Evolutionary conservation across 2,329 filamentous ascomycete species (phyloP).

Genomic region (Fusarium pilosicola): DNA sequence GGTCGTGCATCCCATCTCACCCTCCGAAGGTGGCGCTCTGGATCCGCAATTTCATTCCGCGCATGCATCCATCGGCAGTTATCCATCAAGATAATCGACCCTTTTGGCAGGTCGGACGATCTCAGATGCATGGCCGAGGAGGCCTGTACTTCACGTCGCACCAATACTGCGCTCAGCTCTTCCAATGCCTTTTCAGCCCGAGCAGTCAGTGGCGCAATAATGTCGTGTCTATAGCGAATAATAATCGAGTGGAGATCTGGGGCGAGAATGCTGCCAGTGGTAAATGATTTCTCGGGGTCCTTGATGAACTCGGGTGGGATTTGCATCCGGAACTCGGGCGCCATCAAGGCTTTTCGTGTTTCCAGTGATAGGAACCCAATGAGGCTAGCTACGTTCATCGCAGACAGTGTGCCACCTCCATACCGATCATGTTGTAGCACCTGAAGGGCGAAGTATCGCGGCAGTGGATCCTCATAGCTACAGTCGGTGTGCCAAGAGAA

Average conservation of each 20-base stretch:
- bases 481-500: conserved; percentile 59
- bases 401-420: conserved; percentile 54
- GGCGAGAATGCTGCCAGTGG: conserved; percentile 40
- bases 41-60: conserved; percentile 47
- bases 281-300: conserved; percentile 16
- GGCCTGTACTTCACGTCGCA: conserved; percentile 7
- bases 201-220: conserved; percentile 43
- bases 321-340: conserved; percentile 46
- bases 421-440: conserved; percentile 53
- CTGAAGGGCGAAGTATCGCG: conserved; percentile 54
- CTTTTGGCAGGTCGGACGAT: conserved; percentile 41
- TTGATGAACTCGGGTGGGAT: conserved; percentile 52
- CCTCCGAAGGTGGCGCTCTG: conserved; percentile 48
- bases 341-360: conserved; percentile 36
- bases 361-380: conserved; percentile 38
- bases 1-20: conserved; percentile 49
- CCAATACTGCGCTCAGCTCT: conserved; percentile 39
- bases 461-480: conserved; percentile 52
- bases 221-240: conserved; percentile 49
- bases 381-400: conserved; percentile 49
- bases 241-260: not conserved
- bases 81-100: conserved; percentile 48
- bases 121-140: conserved; percentile 41
- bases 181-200: conserved; percentile 37
- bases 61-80: conserved; percentile 51